Conservation (phyloP, 345 rosid species). For the Melaleuca quinquenervia region DNA sequence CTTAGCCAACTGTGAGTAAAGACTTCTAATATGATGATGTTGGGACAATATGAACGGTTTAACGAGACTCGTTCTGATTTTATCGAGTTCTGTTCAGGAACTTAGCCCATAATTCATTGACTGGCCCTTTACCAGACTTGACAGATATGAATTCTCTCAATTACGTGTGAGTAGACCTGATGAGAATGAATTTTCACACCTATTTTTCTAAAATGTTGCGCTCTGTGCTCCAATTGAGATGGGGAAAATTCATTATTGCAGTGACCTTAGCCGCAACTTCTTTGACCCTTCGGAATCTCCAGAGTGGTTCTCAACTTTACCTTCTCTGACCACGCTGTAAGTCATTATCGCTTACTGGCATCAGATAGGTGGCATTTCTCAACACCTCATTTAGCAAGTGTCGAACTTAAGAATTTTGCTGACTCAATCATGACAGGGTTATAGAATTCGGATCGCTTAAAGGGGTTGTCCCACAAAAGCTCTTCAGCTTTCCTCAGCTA, state of each 20-base stretch:
- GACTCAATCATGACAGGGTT: conserved; percentile 30
- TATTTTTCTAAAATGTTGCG: neutral
- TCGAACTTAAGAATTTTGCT: neutral
- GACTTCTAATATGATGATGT: neutral
- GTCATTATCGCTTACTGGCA: conserved; percentile 1
- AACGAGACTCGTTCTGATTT: neutral
- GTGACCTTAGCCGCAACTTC: conserved; percentile 91
- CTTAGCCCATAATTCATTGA: conserved; percentile 66
- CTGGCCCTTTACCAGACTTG: conserved; percentile 79
- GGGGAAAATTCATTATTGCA: conserved; percentile 14
- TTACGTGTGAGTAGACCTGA: conserved; percentile 47
- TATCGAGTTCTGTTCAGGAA: conserved; percentile 31
- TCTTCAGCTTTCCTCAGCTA: conserved; percentile 65
- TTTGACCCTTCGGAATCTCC: conserved; percentile 73
- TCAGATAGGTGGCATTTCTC: neutral
- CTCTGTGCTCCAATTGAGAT: neutral
- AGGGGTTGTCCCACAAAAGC: conserved; percentile 53
- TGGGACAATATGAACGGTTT: neutral
- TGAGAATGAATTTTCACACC: neutral
- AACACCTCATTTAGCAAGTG: neutral
- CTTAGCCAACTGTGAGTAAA: conserved; percentile 66
- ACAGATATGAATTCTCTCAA: conserved; percentile 54
- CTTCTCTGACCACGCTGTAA: conserved; percentile 83
- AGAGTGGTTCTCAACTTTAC: conserved; percentile 74
- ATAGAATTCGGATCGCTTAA: conserved; percentile 61